These are phyloP conservation scores for Delonix regia DNA, from an alignment of 306 rosid species.

Conservation along the genomic window DNA sequence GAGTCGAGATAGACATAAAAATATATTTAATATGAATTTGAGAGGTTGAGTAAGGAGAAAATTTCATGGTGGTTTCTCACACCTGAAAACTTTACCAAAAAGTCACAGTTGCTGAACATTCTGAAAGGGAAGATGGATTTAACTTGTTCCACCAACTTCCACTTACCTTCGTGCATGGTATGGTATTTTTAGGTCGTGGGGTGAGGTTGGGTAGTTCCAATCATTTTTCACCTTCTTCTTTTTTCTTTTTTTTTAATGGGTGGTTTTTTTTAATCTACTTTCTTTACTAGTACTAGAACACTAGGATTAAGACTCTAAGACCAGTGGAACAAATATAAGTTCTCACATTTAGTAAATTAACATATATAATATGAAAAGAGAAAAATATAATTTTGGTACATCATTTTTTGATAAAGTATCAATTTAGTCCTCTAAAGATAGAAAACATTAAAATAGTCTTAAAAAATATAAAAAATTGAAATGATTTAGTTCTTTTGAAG, in stretches of 20 bases:
- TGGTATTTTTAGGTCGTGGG: not conserved
- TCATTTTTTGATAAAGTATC: too few species aligned
- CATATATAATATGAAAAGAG: too few species aligned
- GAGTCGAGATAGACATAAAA: not conserved
- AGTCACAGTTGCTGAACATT: not conserved
- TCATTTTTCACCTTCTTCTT: not conserved
- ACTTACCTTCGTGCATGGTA: not conserved
- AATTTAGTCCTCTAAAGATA: too few species aligned
- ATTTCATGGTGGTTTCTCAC: not conserved
- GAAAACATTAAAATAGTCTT: too few species aligned
- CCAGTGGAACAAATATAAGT: too few species aligned
- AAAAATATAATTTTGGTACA: too few species aligned
- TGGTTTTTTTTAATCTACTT: too few species aligned
- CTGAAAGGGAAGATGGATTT: conserved; percentile 26
- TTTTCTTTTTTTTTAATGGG: not conserved
- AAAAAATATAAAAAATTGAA: too few species aligned
- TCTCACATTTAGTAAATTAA: too few species aligned
- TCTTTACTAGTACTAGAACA: too few species aligned
- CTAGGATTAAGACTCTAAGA: too few species aligned
- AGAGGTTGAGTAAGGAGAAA: conserved; percentile 18
- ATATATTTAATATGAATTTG: not conserved
- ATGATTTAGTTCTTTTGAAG: too few species aligned
- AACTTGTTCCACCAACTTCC: conserved; percentile 34
- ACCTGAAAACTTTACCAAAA: conserved; percentile 21
- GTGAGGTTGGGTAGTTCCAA: not conserved